Evolutionary conservation across 345 rosid genomes (phyloP), one percentile per base, ranked within the genome.

Genomic region (Aegle marmelos): DNA sequence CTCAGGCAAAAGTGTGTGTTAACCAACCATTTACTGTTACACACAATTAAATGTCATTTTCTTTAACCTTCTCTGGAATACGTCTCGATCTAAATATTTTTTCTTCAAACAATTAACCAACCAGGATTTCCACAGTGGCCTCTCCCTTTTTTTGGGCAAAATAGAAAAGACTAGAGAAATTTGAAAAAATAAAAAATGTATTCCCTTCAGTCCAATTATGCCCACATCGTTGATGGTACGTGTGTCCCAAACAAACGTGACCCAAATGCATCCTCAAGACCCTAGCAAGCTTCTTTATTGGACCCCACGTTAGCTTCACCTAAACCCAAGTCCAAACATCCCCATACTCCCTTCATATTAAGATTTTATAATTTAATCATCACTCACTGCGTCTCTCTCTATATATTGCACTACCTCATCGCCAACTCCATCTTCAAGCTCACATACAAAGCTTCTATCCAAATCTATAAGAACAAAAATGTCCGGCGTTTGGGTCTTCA

Each of bases 401-500:
- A 53, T 53, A 53, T 17, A 53, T 45, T 53, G 57, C 57, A 53
- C 7, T 53, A 62, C 78, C 65, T 34, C 72, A 65, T 24, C 10
- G 28, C 61, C 45, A 22, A 33, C 50, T 7, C 53, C 53, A 28
- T 22, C 37, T 61, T n/a, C 39, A 56, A 2, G 54, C 22, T 9
- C 17, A 48, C 41, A 24, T 1, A 17, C 45, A 62, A 1, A 19
- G 22, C n/a, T 5, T 34, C 19, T n/a, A 28, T n/a, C 33, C 19
- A 45, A 9, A 24, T 33, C 36, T 33, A 7, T 11, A 11, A 53
- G 3, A 53, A 53, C 19, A 62, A 80, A 39, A 77, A 94, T 94
- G 98, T 87, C 97, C 1, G 98, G 97, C 6, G 94, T 92, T 59
- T 94, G 98, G 98, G 83, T 89, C 57, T 91, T 94, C 87, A 86